These are phyloP conservation scores for Dryas octopetala DNA, from an alignment of 306 rosid species.

Conservation along the genomic window DNA sequence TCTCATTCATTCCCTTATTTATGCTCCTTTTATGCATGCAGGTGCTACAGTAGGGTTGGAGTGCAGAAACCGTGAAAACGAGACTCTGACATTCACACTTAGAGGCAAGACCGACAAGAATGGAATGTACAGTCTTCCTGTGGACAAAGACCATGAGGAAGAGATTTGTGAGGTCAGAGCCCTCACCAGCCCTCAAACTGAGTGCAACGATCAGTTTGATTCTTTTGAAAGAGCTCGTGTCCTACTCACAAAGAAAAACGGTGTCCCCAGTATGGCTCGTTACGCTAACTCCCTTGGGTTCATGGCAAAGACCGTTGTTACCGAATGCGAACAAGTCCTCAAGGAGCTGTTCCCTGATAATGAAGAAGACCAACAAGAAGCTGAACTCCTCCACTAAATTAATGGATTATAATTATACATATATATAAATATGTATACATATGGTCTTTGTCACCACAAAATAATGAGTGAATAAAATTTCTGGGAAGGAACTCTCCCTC, in stretches of 20 bases:
- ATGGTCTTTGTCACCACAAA: too few species aligned
- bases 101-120: conserved; percentile 16
- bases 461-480: too few species aligned
- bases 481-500: too few species aligned
- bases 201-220: conserved; percentile 23
- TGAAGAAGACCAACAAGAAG: not conserved
- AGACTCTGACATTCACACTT: not conserved
- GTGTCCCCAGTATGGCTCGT: conserved; percentile 27
- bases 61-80: conserved; percentile 18
- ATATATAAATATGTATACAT: not conserved
- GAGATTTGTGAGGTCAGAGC: conserved; percentile 36
- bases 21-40: conserved; percentile 1
- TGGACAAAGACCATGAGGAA: conserved; percentile 39
- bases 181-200: not conserved
- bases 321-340: conserved; percentile 19
- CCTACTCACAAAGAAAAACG: conserved; percentile 40
- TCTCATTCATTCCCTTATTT: too few species aligned
- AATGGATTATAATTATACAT: not conserved
- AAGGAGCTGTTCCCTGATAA: conserved; percentile 38
- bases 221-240: conserved; percentile 24
- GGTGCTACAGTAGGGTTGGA: conserved; percentile 32
- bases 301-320: conserved; percentile 28
- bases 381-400: not conserved
- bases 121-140: conserved; percentile 27
- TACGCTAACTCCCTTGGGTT: conserved; percentile 58